Conservation (phyloP, 140 eudicot genomes). For the Oenanthe javanica region DNA sequence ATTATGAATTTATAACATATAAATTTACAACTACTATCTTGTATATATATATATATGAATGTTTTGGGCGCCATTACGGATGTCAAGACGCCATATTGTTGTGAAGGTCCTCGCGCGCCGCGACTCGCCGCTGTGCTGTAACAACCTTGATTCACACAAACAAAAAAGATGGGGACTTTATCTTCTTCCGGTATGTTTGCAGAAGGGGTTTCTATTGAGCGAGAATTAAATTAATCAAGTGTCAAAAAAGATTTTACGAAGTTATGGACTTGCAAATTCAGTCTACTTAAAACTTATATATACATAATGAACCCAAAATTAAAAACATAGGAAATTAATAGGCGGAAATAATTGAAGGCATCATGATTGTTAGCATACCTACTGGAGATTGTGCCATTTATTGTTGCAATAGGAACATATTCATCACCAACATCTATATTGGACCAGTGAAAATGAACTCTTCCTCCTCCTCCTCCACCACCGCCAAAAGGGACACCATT, state of each 20-base stretch:
- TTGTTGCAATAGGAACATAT: constrained; percentile 71
- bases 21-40: no score
- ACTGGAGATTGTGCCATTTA: constrained; percentile 54
- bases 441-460: constrained; percentile 97
- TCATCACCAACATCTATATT: constrained; percentile 60
- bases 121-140: no score
- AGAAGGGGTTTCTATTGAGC: not conserved
- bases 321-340: not conserved
- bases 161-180: not conserved
- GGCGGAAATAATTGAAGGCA: not conserved
- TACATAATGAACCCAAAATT: not conserved
- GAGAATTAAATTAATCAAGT: not conserved
- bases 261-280: not conserved
- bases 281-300: not conserved
- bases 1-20: no score
- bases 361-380: constrained; percentile 33
- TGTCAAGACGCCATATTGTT: no score
- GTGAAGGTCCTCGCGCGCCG: not conserved
- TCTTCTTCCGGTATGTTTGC: not conserved
- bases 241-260: not conserved
- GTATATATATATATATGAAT: no score
- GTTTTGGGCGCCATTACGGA: no score
- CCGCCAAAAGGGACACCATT: constrained; percentile 82
- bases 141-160: not conserved
- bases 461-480: constrained; percentile 95